Base-by-base conservation (phyloP, 2,329 filamentous ascomycete genomes). In the Xylaria sp. region DNA sequence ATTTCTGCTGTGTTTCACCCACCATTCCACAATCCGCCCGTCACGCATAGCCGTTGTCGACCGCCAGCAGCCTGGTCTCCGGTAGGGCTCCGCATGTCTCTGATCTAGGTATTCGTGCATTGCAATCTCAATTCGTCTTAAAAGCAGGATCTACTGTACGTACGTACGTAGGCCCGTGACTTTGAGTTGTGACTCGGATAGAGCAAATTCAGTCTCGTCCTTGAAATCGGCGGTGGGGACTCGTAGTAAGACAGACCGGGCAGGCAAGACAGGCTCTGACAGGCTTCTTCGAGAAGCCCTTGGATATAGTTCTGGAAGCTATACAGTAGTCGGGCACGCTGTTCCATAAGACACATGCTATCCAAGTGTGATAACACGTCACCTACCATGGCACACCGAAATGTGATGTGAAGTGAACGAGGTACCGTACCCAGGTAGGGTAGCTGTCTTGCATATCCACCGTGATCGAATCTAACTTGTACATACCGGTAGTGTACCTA, bases 21-120 rank as follows among this genome's bases (percentile, higher is more conserved):
- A 24, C 36, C 70, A 71, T 71, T 71, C 68, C 70, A 68, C 48
- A 64, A 48, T 47, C 39, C 53, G 48, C 53, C 36, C 67, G 58
- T 66, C 61, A 67, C 60, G 60, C 67, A 61, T 57, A 47, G 21
- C 59, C 59, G 64, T 69, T 63, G 61, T 53, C 51, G 30, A 62
- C 53, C 51, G 27, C 64, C 45, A 56, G 12, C 60, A 32, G 50
- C 61, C 32, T 57, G 59, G 59, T 54, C 11, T 50, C 24, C 45
- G 12, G n/a, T 21, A 51, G 36, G 48, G 55, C 57, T 61, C 55
- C 57, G 48, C 59, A 53, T 64, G 55, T 63, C 45, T 67, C 51
- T 59, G 12, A 45, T 54, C 36, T 66, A n/a, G n/a, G n/a, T n/a
- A 27, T 36, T 53, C 54, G 47, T 30, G 51, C 54, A 21, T 57